Base-by-base conservation (phyloP, 106 monocot species). In the Acanthochlamys bracteata region DNA sequence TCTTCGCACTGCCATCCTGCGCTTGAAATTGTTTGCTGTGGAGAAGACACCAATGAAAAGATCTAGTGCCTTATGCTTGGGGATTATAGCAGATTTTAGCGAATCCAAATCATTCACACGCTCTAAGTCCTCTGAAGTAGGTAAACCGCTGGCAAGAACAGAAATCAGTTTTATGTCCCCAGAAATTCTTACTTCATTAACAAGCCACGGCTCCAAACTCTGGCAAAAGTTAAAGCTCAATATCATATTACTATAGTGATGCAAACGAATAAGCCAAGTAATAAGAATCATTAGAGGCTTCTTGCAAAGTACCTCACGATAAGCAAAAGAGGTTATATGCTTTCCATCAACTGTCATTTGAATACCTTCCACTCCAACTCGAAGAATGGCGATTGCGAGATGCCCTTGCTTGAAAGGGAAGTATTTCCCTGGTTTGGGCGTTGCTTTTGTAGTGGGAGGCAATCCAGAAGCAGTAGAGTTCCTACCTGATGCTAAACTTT, bases 311-410 rank as follows among this genome's bases (percentile, higher is more conserved):
- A 91, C 95, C 71, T 96, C 84, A 39, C 87, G 90, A 33, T 79
- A 96, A 68, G 87, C 87, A 77, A 96, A 96, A 25, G 95, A 90
- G 27, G 90, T 88, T 58, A 80, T 63, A 60, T 96, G 95, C 49
- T 83, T 96, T 23, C 95, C 95, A 73, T 96, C 88, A 65, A 90
- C 90, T 23, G 86, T 80, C 95, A 96, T 90, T 17, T 96, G 95
- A 63, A 96, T 78, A 11, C 95, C 90, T 46, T 96, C 84, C 20
- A 62, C 63, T 41, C 95, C 95, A 2, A 88, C 76, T 69, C 95
- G 78, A 62, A 96, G 70, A 39, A 84, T 90, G 25, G 87, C 77
- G 69, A 90, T 76, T 49, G 84, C 75, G 53, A 90, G 77, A 69
- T 83, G 76, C 40, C 90, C 82, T 75, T 78, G 80, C 66, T 73